Base-by-base conservation (phyloP, 106 monocot genomes). In the Apostasia shenzhenica region DNA sequence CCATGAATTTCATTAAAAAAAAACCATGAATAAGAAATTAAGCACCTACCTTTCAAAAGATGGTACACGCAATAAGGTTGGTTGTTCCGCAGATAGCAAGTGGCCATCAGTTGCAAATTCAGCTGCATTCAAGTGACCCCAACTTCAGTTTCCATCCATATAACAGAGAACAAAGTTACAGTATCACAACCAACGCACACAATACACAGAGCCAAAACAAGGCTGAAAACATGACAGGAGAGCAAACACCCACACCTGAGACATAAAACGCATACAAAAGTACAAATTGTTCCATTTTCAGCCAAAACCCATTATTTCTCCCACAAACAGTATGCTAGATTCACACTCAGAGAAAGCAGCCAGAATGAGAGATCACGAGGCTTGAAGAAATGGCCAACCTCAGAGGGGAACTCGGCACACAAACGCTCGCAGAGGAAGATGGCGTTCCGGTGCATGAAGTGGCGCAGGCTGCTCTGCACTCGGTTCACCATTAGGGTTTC, bases 361-460 rank as follows among this genome's bases (percentile, higher is more conserved):
- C 13, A 37, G 40, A 59, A 41, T 5, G 4, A 50, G 50, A 50
- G 6, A 50, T 8, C 4, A 50, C 50, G 50, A 44, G 61, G 4
- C 68, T 45, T 41, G 6, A 55, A 3, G 43, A 57, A 44, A 56
- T 40, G 0, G 56, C 6, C 0, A 50, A 93, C 94, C 94, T 95
- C 95, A 57, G 86, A 72, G 3, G 95, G 95, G 75, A 84, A 95
- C 82, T 95, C 85, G 10, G 95, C 92, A 74, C 92, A 95, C 67
- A 95, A 86, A 48, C 95, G 95, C 84, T 95, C 92, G 86, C 95
- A 92, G 80, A 95, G 79, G 76, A 95, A 95, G 63, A 95, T 81
- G 73, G 95, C 95, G 79, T 95, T 95, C 47, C 80, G 76, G 75
- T 77, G 76, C 91, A 95, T 89, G 71, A 95, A 92, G 48, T 75